Base-by-base conservation (phyloP, 805 yeast genomes). In the Yamadazyma olivae region DNA sequence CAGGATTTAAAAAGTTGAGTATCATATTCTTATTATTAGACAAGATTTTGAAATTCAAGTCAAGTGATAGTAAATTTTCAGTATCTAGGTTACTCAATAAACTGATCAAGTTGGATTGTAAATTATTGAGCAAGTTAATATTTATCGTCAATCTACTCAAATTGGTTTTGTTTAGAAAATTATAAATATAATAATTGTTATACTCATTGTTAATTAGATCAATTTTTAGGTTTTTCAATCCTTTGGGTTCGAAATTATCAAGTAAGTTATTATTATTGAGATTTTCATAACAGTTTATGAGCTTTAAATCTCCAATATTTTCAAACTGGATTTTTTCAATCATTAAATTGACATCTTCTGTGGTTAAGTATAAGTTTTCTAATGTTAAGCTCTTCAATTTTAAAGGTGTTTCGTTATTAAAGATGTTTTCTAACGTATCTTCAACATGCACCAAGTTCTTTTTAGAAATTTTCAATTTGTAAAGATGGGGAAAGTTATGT, bases 401-500 rank as follows among this genome's bases (percentile, higher is more conserved):
- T 16, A 44, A 33, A 2, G 24, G 27, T 6, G 15, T 17, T 3
- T 14, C 14, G 25, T 44, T 41, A 9, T 33, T 41, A 9, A 44
- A 35, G 6, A 44, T 19, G 21, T 39, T 39, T 13, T 33, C 22
- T 23, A 44, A 16, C 7, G 30, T 15, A 34, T 44, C 49, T 28
- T 44, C 49, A 9, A 36, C 18, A 9, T 36, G 32, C 3, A 41
- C n/a, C 12, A 44, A 19, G 14, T 35, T 44, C 24, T 41, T 44
- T 22, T 44, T 44, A 6, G 40, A 41, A 17, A 54, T 41, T 13
- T 44, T 45, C 15, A 54, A 38, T n/a, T 35, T 36, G 19, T 39
- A 40, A 24, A 54, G 30, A 21, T 41, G 36, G 3, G 32, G 32
- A 20, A 44, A 48, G 5, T 32, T 30, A 13, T 28, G 30, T 24